phyloP scores from a whole-genome alignment of 2,329 filamentous ascomycete genomes.

The Didymella exigua region DNA sequence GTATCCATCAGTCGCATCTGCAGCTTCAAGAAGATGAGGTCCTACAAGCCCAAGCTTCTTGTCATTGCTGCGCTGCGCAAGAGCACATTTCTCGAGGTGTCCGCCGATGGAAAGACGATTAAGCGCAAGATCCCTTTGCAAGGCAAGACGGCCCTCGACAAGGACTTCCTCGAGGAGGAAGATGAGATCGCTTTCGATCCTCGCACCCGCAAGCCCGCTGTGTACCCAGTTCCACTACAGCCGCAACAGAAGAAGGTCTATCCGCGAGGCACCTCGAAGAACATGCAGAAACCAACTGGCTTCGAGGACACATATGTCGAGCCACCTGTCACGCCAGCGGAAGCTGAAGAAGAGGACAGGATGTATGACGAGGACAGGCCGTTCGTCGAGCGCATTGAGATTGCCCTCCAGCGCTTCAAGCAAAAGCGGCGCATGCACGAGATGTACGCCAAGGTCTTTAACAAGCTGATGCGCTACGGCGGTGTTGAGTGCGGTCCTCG shows the following conservation, averaged over 20 bases:
- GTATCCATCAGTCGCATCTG: conserved; percentile 53
- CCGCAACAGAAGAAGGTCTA: conserved; percentile 39
- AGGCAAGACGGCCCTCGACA: conserved; percentile 38
- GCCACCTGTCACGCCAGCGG: conserved; percentile 72
- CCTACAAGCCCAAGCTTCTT: conserved; percentile 47
- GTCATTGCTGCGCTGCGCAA: conserved; percentile 52
- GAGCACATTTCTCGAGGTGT: conserved; percentile 51
- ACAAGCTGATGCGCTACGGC: conserved; percentile 81
- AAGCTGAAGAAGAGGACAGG: conserved; percentile 68
- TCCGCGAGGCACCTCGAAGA: conserved; percentile 49
- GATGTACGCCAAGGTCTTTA: conserved; percentile 69
- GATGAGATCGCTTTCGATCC: conserved; percentile 43
- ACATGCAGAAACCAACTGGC: conserved; percentile 52
- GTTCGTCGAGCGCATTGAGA: conserved; percentile 74
- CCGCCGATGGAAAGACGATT: conserved; percentile 50
- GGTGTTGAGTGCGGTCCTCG: conserved; percentile 71
- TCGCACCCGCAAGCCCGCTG: conserved; percentile 27
- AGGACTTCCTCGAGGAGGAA: conserved; percentile 29
- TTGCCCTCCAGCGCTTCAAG: conserved; percentile 82
- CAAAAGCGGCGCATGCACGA: conserved; percentile 74
- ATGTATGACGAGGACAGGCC: conserved; percentile 66
- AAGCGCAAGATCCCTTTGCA: conserved; percentile 50
- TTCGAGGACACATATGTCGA: conserved; percentile 78
- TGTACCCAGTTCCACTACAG: conserved; percentile 30
- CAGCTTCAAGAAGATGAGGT: conserved; percentile 55